Evolutionary conservation across 805 yeast genomes (phyloP).

Genomic region (Saccharomycopsis vini): DNA sequence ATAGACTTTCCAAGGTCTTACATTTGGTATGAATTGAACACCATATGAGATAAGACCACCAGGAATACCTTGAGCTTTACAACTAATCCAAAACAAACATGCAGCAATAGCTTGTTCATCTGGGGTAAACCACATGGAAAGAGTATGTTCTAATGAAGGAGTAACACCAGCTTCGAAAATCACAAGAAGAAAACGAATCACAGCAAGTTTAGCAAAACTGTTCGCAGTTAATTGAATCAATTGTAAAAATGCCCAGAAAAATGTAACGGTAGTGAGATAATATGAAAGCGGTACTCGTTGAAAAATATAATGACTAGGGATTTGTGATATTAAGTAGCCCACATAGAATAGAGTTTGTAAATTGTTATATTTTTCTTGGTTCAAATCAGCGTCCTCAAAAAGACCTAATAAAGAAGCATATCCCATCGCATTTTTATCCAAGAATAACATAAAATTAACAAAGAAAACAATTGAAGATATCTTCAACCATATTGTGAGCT

Average conservation of each 20-base stretch:
- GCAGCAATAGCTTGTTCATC: neutral
- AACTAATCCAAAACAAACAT: neutral
- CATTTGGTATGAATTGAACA: neutral
- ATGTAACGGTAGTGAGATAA: neutral
- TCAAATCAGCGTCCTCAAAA: neutral
- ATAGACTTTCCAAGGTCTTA: neutral
- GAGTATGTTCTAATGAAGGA: neutral
- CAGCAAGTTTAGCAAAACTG: neutral
- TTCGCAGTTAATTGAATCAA: neutral
- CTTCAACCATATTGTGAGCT: neutral
- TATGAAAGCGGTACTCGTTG: neutral
- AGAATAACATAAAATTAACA: neutral
- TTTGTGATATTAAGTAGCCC: neutral
- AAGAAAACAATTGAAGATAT: neutral
- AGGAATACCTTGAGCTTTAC: neutral
- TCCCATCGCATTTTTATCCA: neutral
- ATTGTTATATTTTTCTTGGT: neutral
- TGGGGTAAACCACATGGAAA: neutral
- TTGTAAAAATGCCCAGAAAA: neutral
- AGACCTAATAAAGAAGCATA: neutral
- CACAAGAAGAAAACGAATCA: neutral
- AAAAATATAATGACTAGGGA: neutral
- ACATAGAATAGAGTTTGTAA: neutral
- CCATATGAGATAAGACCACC: neutral
- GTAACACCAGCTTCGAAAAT: neutral